Evolutionary conservation across 2,329 filamentous ascomycete genomes (phyloP).

Genomic region (Sodiomyces alkalinus): DNA sequence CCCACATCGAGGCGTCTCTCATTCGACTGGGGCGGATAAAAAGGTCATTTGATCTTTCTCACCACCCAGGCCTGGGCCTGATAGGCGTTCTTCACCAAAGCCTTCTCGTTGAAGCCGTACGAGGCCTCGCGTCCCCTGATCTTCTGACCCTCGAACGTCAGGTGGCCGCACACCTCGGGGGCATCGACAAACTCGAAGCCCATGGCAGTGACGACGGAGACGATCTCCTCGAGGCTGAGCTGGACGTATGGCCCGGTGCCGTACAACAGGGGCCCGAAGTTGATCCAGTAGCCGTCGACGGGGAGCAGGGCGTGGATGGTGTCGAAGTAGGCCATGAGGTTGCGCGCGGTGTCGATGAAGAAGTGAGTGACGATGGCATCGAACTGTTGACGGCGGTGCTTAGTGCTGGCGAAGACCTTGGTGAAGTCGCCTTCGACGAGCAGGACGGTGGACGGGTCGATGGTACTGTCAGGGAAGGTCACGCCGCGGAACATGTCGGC

Average conservation of each 20-base stretch:
- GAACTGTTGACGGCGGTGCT: conserved; percentile 15
- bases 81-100: conserved; percentile 36
- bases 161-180: conserved; percentile 21
- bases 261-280: conserved; percentile 39
- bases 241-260: conserved; percentile 39
- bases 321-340: conserved; percentile 37
- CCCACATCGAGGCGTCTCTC: too few species aligned
- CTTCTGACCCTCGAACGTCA: conserved; percentile 24
- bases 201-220: conserved; percentile 28
- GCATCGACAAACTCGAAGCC: conserved; percentile 35
- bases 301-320: conserved; percentile 32
- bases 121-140: conserved; percentile 30
- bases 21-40: too few species aligned
- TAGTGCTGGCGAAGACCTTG: conserved; percentile 19
- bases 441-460: conserved; percentile 22
- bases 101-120: conserved; percentile 35
- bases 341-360: conserved; percentile 46
- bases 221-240: conserved; percentile 36
- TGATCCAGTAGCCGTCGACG: conserved; percentile 36
- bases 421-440: conserved; percentile 43
- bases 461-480: conserved; percentile 24
- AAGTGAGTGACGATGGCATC: conserved; percentile 40
- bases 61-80: conserved; percentile 40
- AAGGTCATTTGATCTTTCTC: too few species aligned
- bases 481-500: conserved; percentile 29